A percentile compares a stretch with the other conserved stretches of the same genome.
These are phyloP conservation scores for Ramaria sp. DNA, from an alignment of 768 basidiomycete genomes.

Conservation along the genomic window DNA sequence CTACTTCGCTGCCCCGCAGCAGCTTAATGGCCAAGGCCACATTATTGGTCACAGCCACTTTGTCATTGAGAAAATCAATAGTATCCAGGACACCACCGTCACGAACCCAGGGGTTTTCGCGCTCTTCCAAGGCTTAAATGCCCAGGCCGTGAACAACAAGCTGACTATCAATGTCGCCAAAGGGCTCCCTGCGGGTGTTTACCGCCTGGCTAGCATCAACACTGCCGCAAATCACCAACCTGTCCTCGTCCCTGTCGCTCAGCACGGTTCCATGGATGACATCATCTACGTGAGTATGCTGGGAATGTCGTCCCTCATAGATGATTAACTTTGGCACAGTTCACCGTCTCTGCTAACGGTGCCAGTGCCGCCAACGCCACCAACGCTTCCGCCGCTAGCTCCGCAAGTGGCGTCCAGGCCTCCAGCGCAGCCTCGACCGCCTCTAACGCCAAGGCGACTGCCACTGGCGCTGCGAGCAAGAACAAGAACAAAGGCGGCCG, in stretches of 20 bases:
- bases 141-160: slow-evolving; percentile 32
- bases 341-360: slow-evolving; percentile 9
- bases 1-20: slow-evolving; percentile 49
- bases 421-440: background rate
- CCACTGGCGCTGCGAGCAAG: background rate
- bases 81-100: slow-evolving; percentile 33
- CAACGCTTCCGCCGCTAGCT: slow-evolving; percentile 1
- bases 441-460: background rate
- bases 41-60: slow-evolving; percentile 52
- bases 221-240: slow-evolving; percentile 49
- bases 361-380: background rate
- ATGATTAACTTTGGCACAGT: slow-evolving; percentile 22
- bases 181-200: slow-evolving; percentile 48
- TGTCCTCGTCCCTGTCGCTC: slow-evolving; percentile 46
- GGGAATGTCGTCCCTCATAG: slow-evolving; percentile 8
- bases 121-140: slow-evolving; percentile 47
- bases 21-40: slow-evolving; percentile 36
- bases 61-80: slow-evolving; percentile 38
- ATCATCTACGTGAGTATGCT: slow-evolving; percentile 39
- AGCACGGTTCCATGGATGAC: slow-evolving; percentile 53
- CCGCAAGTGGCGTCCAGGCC: background rate
- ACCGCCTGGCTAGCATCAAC: slow-evolving; percentile 50
- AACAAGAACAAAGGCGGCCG: background rate
- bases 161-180: slow-evolving; percentile 39
- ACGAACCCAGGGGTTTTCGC: slow-evolving; percentile 43